A percentile compares a stretch with the other conserved stretches of the same genome.
These are phyloP conservation scores for Nasturtium officinale DNA, from an alignment of 345 rosid genomes.

Conservation along the genomic window DNA sequence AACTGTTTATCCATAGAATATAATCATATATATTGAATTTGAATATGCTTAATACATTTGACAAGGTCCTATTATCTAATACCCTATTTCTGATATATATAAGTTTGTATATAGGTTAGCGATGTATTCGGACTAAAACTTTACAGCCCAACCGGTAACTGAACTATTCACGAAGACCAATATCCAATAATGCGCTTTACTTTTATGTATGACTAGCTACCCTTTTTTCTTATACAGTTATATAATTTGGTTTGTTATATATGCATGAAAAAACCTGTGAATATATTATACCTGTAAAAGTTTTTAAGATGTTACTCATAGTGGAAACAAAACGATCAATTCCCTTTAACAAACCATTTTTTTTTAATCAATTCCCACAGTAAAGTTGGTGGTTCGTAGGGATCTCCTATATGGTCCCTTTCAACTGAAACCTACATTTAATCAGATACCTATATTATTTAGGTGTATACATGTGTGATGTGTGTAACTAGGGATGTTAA, in stretches of 20 bases:
- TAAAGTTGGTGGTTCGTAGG: constrained; percentile 41
- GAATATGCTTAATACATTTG: not conserved
- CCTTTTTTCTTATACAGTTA: not conserved
- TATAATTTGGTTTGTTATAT: not conserved
- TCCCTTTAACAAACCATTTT: too few species aligned
- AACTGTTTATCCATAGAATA: too few species aligned
- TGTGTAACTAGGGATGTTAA: too few species aligned
- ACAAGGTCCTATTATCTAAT: not conserved
- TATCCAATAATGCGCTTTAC: not conserved
- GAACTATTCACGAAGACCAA: constrained; percentile 17
- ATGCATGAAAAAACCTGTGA: constrained; percentile 9
- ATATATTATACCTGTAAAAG: not conserved
- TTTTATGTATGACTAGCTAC: not conserved
- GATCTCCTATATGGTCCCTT: constrained; percentile 36
- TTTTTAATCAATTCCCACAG: constrained; percentile 23
- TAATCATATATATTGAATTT: too few species aligned
- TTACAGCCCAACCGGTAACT: not conserved
- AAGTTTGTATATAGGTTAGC: not conserved
- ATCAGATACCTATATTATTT: constrained; percentile 7
- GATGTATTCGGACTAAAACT: not conserved
- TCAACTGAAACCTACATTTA: constrained; percentile 29
- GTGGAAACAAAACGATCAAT: constrained; percentile 21
- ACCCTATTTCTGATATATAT: not conserved
- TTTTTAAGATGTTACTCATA: constrained; percentile 1
- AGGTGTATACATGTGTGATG: not conserved